phyloP scores from a whole-genome alignment of 2,329 filamentous ascomycete genomes.

The Hawksworthiomyces lignivorus region DNA sequence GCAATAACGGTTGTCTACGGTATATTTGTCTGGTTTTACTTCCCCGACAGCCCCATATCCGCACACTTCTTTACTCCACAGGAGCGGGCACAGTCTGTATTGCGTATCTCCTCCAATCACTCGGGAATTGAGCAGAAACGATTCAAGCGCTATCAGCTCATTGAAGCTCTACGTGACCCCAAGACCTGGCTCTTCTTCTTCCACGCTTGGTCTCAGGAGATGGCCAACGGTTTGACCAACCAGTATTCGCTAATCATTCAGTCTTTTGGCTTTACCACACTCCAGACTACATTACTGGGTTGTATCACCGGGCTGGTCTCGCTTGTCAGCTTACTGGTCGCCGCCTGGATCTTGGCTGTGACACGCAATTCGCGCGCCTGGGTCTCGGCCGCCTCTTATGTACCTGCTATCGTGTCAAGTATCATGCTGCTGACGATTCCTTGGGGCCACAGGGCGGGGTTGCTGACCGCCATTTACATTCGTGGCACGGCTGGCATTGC shows the following conservation, averaged over 20 bases:
- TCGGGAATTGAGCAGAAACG: constrained; percentile 24
- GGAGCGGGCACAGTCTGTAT: constrained; percentile 22
- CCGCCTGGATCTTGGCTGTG: constrained; percentile 4
- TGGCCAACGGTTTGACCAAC: constrained; percentile 15
- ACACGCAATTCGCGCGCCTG: constrained; percentile 9
- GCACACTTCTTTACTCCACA: constrained; percentile 23
- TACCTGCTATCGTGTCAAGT: constrained; percentile 6
- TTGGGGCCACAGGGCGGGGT: constrained; percentile 6
- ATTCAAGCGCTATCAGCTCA: constrained; percentile 13
- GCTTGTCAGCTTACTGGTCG: constrained; percentile 1
- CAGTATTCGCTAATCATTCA: constrained; percentile 15
- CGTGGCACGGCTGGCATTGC: constrained; percentile 7
- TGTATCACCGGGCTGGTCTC: constrained; percentile 13
- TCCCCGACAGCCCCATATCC: constrained; percentile 30
- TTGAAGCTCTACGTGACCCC: constrained; percentile 14
- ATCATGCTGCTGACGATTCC: constrained; percentile 9
- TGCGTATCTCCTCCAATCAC: constrained; percentile 28
- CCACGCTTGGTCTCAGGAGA: constrained; percentile 15
- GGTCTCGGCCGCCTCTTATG: constrained; percentile 5
- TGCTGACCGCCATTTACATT: constrained; percentile 10
- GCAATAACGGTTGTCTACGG: constrained; percentile 23
- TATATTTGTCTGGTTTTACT: constrained; percentile 20
- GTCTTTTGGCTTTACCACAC: constrained; percentile 14
- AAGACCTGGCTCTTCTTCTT: constrained; percentile 19
- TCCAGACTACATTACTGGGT: constrained; percentile 11